Conservation (phyloP, 192 early-diverging fungal genomes). For the Rhizophagus clarus region DNA sequence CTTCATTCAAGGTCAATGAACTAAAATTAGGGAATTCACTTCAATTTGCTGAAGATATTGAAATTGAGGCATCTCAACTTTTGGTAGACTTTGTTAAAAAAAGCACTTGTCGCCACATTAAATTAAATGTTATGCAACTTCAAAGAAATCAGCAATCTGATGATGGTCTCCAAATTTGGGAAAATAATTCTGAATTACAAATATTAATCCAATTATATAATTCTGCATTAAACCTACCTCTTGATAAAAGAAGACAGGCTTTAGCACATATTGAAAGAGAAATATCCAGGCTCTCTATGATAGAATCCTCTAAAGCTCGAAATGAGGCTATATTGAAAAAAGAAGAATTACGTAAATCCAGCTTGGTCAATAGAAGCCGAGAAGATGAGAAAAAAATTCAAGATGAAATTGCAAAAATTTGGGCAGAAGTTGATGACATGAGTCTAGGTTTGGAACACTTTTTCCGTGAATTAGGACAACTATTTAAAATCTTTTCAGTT, state of each 20-base stretch:
- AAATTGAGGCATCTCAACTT: background rate
- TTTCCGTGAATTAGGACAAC: conserved; percentile 29
- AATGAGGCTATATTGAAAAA: conserved; percentile 6
- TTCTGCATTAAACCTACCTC: background rate
- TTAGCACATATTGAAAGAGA: conserved; percentile 30
- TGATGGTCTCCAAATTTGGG: conserved; percentile 19
- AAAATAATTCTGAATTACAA: conserved; percentile 11
- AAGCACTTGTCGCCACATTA: conserved; percentile 18
- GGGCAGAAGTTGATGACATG: conserved; percentile 24
- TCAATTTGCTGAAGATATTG: conserved; percentile 11
- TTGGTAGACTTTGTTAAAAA: conserved; percentile 22
- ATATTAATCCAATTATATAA: background rate
- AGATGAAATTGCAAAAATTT: conserved; percentile 20
- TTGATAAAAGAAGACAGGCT: conserved; percentile 7
- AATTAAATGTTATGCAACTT: conserved; percentile 22
- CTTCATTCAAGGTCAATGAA: background rate
- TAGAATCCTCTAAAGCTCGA: conserved; percentile 20
- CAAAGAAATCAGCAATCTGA: conserved; percentile 1
- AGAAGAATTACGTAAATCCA: conserved; percentile 18
- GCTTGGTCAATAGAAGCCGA: background rate
- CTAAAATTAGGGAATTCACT: background rate
- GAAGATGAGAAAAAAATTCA: background rate
- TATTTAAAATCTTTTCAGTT: background rate
- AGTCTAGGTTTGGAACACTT: conserved; percentile 24
- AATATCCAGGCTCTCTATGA: conserved; percentile 10